Evolutionary conservation across 129 eudicot genomes (phyloP).

Genomic region (Tanacetum coccineum): DNA sequence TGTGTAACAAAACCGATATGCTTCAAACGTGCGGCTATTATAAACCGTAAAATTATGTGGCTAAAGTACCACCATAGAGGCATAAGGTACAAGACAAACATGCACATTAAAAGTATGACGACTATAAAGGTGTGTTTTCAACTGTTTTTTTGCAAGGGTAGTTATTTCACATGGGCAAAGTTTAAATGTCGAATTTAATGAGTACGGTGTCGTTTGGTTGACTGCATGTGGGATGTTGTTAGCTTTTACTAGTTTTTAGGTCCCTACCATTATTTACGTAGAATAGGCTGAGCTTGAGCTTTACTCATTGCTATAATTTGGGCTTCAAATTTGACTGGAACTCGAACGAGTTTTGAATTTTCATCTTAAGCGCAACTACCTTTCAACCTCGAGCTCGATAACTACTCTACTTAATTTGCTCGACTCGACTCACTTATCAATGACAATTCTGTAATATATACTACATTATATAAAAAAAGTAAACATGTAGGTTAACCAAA

Average conservation of each 20-base stretch:
- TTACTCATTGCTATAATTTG: too few species aligned
- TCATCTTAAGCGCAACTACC: too few species aligned
- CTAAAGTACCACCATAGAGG: conserved; percentile 6
- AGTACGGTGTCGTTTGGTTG: conserved; percentile 37
- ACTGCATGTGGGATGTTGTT: conserved; percentile 32
- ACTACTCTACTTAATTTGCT: too few species aligned
- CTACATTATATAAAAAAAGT: too few species aligned
- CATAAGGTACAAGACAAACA: conserved; percentile 9
- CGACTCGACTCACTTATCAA: too few species aligned
- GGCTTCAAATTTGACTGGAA: too few species aligned
- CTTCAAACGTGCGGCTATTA: background rate
- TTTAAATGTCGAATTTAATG: conserved; percentile 29
- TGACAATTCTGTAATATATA: too few species aligned
- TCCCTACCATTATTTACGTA: conserved; percentile 25
- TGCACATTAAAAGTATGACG: conserved; percentile 7
- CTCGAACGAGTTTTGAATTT: too few species aligned
- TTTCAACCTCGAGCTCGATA: too few species aligned
- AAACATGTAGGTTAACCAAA: too few species aligned
- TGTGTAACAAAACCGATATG: background rate
- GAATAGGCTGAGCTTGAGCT: background rate
- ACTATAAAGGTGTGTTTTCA: conserved; percentile 9
- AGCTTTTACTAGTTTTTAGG: conserved; percentile 15
- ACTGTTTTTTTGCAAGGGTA: conserved; percentile 22
- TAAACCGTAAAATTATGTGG: background rate
- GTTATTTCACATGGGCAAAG: conserved; percentile 32